A percentile compares a stretch with the other conserved stretches of the same genome.
Conservation (phyloP, 2,329 filamentous ascomycete species). For the Cylindrodendrum hubeiense region DNA sequence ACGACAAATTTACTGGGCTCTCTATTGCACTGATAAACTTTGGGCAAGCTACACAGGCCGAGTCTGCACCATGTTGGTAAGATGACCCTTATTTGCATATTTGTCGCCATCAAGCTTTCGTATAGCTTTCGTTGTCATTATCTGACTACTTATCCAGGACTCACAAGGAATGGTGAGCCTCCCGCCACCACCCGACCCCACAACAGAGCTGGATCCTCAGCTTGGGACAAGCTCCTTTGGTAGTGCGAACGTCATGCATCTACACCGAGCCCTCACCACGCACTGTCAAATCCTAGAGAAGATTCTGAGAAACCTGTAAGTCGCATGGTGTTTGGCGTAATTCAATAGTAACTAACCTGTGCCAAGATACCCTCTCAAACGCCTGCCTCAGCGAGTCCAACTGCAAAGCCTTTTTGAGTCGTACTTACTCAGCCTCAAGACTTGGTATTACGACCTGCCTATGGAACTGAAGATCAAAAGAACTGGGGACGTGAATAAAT, state of each 20-base stretch:
- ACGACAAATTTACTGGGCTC: constrained; percentile 17
- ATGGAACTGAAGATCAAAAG: neutral
- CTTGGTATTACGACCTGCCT: constrained; percentile 1
- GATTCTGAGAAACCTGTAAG: constrained; percentile 17
- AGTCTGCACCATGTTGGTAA: constrained; percentile 27
- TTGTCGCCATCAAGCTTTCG: neutral
- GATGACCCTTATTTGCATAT: neutral
- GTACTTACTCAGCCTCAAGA: constrained; percentile 1
- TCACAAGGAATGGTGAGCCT: neutral
- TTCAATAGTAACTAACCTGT: fast-evolving
- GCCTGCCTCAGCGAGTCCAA: neutral
- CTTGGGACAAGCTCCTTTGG: neutral
- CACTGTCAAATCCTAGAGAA: constrained; percentile 21
- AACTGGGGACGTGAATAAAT: neutral
- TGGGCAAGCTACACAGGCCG: constrained; percentile 22
- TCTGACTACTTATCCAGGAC: neutral
- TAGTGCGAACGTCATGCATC: too few species aligned
- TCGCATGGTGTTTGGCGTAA: neutral
- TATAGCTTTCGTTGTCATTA: neutral
- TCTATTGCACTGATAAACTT: constrained; percentile 17
- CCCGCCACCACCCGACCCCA: neutral
- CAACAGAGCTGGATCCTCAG: neutral
- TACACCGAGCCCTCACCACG: neutral
- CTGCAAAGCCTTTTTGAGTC: constrained; percentile 11
- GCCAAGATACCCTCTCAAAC: constrained; percentile 7